Percentiles rank a stretch among this genome's conserved stretches.
Conservation (phyloP, 1,284 basidiomycete species). For the Chondrostereum purpureum region DNA sequence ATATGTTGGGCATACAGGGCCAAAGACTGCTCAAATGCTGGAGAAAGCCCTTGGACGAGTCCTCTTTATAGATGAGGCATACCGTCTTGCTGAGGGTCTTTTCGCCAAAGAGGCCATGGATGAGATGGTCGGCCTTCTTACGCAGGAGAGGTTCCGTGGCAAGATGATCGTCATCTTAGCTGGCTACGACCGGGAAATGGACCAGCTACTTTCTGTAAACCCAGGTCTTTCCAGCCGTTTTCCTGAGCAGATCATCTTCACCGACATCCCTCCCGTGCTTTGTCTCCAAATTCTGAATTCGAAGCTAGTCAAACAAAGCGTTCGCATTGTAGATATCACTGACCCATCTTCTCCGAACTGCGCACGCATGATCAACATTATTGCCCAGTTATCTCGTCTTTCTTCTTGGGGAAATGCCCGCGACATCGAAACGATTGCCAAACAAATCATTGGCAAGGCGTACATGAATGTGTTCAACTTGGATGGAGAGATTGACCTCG, state of each 20-base stretch:
- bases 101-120: slow-evolving; percentile 66
- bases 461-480: slow-evolving; percentile 10
- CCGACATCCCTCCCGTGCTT: slow-evolving; percentile 40
- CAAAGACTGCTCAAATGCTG: slow-evolving; percentile 50
- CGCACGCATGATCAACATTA: slow-evolving; percentile 26
- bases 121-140: slow-evolving; percentile 56
- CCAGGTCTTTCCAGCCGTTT: slow-evolving; percentile 62
- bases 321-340: slow-evolving; percentile 32
- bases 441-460: slow-evolving; percentile 35
- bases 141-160: slow-evolving; percentile 44
- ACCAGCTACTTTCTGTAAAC: slow-evolving; percentile 49
- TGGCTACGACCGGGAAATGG: slow-evolving; percentile 63
- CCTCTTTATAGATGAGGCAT: slow-evolving; percentile 64
- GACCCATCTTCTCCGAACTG: slow-evolving; percentile 26
- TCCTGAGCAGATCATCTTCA: slow-evolving; percentile 50
- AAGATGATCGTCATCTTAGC: slow-evolving; percentile 63
- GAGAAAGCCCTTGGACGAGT: slow-evolving; percentile 58
- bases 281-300: slow-evolving; percentile 45
- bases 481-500: slow-evolving; percentile 17
- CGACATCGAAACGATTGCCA: slow-evolving; percentile 48
- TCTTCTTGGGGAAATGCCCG: slow-evolving; percentile 60
- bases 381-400: slow-evolving; percentile 36
- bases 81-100: slow-evolving; percentile 47
- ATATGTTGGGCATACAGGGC: slow-evolving; percentile 64
- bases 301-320: slow-evolving; percentile 35